A percentile compares a stretch with the other conserved stretches of the same genome.
Conservation (phyloP, 495 filamentous ascomycete species). For the Thermothielavioides terrestris region DNA sequence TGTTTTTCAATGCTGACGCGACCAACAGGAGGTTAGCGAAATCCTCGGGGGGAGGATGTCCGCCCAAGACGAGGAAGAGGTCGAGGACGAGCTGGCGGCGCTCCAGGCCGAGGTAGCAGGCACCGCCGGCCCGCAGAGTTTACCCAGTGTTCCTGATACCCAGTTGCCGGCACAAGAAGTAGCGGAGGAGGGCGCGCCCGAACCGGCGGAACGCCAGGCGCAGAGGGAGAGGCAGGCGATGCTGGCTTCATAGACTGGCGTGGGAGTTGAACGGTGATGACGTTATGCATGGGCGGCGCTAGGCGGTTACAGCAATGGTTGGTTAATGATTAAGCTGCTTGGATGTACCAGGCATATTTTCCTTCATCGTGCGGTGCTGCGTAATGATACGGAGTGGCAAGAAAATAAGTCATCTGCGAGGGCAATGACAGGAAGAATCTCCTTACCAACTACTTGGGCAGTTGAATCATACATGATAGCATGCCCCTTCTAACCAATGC, state of each 20-base stretch:
- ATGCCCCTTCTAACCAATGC: not conserved
- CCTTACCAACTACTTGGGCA: too few species aligned
- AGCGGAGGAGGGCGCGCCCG: slow-evolving; percentile 19
- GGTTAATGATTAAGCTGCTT: not conserved
- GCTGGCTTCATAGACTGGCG: slow-evolving; percentile 29
- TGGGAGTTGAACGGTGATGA: not conserved
- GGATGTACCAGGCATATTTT: too few species aligned
- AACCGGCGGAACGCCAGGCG: slow-evolving; percentile 9
- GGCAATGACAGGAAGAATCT: too few species aligned
- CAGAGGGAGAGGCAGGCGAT: slow-evolving; percentile 36
- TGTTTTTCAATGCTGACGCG: not conserved
- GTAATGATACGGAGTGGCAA: not conserved
- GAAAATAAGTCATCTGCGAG: too few species aligned
- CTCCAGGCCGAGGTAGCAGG: slow-evolving; percentile 56
- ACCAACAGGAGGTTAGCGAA: slow-evolving; percentile 69
- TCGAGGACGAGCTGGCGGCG: slow-evolving; percentile 85
- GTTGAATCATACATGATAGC: not conserved
- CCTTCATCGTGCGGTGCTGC: too few species aligned
- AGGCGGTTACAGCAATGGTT: not conserved
- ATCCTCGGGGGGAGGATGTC: slow-evolving; percentile 80
- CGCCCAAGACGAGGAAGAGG: slow-evolving; percentile 93
- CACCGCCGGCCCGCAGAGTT: slow-evolving; percentile 6
- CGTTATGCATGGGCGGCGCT: slow-evolving; percentile 6
- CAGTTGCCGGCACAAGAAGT: slow-evolving; percentile 27
- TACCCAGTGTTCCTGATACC: slow-evolving; percentile 55